phyloP scores from a whole-genome alignment of 805 yeast species.

The Torulaspora maleeae region DNA sequence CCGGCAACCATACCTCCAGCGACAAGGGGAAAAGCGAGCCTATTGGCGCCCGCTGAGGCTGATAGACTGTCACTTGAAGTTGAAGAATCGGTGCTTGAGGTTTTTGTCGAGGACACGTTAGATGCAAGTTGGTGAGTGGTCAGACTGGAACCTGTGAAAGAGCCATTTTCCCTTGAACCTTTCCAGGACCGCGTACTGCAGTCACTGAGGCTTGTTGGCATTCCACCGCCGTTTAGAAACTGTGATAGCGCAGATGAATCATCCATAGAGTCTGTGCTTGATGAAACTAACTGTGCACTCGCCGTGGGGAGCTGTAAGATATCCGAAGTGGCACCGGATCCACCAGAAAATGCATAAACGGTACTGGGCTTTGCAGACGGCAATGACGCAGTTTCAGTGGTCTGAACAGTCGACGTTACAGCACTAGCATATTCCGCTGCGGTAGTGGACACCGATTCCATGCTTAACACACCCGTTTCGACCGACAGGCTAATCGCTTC shows the following conservation, averaged over 20 bases:
- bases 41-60: conserved; percentile 12
- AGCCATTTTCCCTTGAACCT: not conserved
- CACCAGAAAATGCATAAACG: conserved; percentile 14
- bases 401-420: not conserved
- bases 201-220: not conserved
- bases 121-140: not conserved
- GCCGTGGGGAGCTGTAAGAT: conserved; percentile 12
- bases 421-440: not conserved
- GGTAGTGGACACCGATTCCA: not conserved
- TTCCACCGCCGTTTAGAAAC: conserved; percentile 10
- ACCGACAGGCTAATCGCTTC: not conserved
- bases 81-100: not conserved
- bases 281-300: not conserved
- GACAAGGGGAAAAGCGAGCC: conserved; percentile 5
- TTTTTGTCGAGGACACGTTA: not conserved
- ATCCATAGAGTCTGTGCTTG: conserved; percentile 8
- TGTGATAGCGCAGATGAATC: conserved; percentile 16
- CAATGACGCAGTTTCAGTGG: not conserved
- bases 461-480: not conserved
- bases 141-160: not conserved
- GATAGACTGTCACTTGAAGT: not conserved
- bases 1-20: conserved; percentile 13
- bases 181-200: not conserved
- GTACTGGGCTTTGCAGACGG: conserved; percentile 4
- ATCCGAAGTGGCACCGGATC: conserved; percentile 9